Percentiles rank a stretch among this genome's conserved stretches.
These are phyloP conservation scores for Schizophyllum commune DNA, from an alignment of 1,284 basidiomycete genomes.

Conservation along the genomic window DNA sequence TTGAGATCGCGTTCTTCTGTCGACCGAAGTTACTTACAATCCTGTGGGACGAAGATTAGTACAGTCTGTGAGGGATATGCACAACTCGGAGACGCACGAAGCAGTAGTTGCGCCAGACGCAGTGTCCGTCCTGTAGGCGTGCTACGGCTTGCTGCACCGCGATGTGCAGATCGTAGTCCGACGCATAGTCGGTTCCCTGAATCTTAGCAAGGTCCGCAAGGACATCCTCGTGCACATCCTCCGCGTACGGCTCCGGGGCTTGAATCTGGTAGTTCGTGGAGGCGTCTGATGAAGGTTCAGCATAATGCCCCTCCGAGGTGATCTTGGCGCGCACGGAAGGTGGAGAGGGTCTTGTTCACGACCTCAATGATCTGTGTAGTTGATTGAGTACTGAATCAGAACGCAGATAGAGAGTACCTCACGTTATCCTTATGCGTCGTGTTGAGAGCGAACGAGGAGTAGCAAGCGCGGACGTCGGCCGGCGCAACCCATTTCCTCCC, in stretches of 20 bases:
- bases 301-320: slow-evolving; percentile 11
- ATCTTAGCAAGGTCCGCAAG: slow-evolving; percentile 43
- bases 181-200: slow-evolving; percentile 31
- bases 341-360: slow-evolving; percentile 47
- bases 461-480: slow-evolving; percentile 39
- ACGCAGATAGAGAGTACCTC: neutral
- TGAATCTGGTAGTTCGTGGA: slow-evolving; percentile 12
- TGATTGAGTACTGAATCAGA: neutral
- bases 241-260: slow-evolving; percentile 45
- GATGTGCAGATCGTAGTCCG: slow-evolving; percentile 47
- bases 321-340: slow-evolving; percentile 51
- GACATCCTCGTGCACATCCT: slow-evolving; percentile 50
- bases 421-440: slow-evolving; percentile 39
- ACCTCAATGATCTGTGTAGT: slow-evolving; percentile 41
- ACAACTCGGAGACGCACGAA: slow-evolving; percentile 12
- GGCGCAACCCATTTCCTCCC: slow-evolving; percentile 46
- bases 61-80: neutral
- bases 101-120: slow-evolving; percentile 46
- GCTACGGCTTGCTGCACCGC: slow-evolving; percentile 47
- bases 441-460: slow-evolving; percentile 38
- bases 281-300: neutral
- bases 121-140: slow-evolving; percentile 51
- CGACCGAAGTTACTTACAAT: slow-evolving; percentile 28
- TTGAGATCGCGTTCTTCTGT: neutral
- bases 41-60: slow-evolving; percentile 16